These are phyloP conservation scores for Acanthamoeba triangularis DNA, from an alignment of 208 protist species.

Conservation along the genomic window DNA sequence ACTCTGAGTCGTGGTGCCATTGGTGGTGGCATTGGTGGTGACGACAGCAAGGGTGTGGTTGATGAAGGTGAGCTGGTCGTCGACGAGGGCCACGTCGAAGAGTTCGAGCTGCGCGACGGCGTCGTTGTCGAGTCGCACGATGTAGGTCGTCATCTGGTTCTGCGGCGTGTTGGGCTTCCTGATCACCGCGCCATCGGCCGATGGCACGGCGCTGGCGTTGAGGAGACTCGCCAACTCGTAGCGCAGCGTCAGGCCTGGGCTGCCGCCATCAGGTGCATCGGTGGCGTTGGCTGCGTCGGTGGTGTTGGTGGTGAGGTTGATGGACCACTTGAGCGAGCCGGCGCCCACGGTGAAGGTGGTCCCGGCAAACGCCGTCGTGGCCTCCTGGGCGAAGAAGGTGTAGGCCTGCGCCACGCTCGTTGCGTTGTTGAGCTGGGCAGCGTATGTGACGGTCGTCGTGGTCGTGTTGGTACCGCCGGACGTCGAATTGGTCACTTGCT, in stretches of 20 bases:
- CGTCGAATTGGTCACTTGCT: neutral
- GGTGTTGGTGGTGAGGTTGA: neutral
- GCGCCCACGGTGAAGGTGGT: neutral
- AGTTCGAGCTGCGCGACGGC: neutral
- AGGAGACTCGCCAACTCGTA: neutral
- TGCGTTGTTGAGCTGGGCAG: neutral
- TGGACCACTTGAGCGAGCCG: neutral
- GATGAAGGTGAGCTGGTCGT: neutral
- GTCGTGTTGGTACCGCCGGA: too few relatives aligned
- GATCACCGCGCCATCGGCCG: neutral
- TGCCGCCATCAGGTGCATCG: neutral
- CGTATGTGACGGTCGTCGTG: neutral
- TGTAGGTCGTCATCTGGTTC: neutral
- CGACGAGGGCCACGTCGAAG: constrained; percentile 2
- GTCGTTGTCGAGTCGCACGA: neutral
- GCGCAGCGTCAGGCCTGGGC: neutral
- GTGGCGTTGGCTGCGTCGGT: neutral
- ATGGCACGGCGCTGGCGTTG: neutral
- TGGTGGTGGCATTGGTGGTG: neutral
- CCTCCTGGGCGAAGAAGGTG: neutral
- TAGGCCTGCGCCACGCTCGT: neutral
- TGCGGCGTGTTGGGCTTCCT: neutral
- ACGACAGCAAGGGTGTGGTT: neutral
- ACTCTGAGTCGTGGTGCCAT: too few relatives aligned
- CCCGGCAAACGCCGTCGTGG: neutral